Base-by-base conservation (phyloP, 768 basidiomycete species). In the Exidia glandulosa region DNA sequence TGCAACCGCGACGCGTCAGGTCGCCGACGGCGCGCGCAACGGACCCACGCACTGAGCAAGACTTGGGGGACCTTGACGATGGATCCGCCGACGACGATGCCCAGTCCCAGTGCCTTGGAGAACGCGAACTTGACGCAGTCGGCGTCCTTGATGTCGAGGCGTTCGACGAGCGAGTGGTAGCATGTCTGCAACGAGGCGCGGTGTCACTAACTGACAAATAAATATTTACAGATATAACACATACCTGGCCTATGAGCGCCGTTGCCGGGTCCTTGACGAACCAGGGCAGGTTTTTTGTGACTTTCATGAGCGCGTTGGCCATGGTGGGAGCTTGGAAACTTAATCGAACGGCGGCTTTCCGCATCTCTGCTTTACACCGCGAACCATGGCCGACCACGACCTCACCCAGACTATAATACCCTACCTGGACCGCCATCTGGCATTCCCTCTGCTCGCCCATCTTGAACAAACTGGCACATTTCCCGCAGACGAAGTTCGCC, bases 21-120 rank as follows among this genome's bases (percentile, higher is more conserved):
- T 47, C 29, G 57, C 33, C 27, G 52, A 31, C 48, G 58, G 41
- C 9, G 32, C 60, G 13, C 9, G 19, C 6, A 23, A 12, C 37
- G 32, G 9, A 54, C 30, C 19, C n/a, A 76, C 88, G 68, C 65
- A 90, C 90, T 90, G 58, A 92, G 80, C 31, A 90, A 66, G n/a
- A 96, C 76, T 70, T 98, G 95, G 1, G 95, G 95, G 2, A 98
- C 81, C 73, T 99, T 99, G 85, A 99, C 89, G 63, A 99, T 90
- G 2, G 87, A 85, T 0, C 94, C 94, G 45, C 90, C 95, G 1
- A 89, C 76, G 47, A 98, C 94, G 57, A 98, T 94, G 0, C 87
- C 95, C 16, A 99, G 74, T 0, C 96, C 94, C 6, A 99, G 75
- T 0, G 86, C 94, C 69, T 98, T 98, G 2, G 94, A 96, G 58